Base-by-base conservation (phyloP, 2,329 filamentous ascomycete species). In the Arthroderma sp. region DNA sequence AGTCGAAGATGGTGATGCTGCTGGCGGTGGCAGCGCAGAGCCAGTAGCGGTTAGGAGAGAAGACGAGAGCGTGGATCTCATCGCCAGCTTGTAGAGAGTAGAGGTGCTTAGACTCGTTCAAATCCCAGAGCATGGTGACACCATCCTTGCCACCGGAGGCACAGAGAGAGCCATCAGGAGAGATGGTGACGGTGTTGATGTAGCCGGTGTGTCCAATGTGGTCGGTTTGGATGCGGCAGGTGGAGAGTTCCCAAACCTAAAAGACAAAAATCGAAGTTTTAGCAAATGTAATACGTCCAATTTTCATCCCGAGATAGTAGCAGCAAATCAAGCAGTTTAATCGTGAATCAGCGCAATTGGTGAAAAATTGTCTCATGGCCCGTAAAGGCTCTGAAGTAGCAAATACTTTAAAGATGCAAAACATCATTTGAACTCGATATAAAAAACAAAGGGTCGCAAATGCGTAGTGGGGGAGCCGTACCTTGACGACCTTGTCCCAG, bases 31-130 rank as follows among this genome's bases (percentile, higher is more conserved):
- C 91, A 67, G 91, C 91, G 80, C 91, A 98, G 61, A 98, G 83
- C 91, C 91, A 98, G 86, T 98, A 98, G 72, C 91, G 84, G 86
- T 98, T 98, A 67, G 91, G 91, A 55, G 91, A 96, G 85, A 98
- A 98, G 72, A 96, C 91, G 59, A 98, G 89, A 60, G 91, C 89
- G 77, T 98, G 91, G 79, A 98, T 98, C 83, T 96, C 91, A 72
- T 98, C 89, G 72, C 89, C 91, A 69, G 91, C 91, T 74, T 88
- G 91, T 67, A 98, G 86, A 55, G 89, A 96, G 85, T 98, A 98
- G 65, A 98, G 84, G 80, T 98, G 91, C 85, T 98, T 98, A 70
- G 88, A 95, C 84, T 98, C 91, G 81, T 98, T 98, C 63, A 98
- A 81, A 71, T 96, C 91, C 91, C 91, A 98, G 62, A 98, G 86